These are phyloP conservation scores for Magnolia officinalis DNA, from an alignment of 164 flowering plant species.

Conservation along the genomic window DNA sequence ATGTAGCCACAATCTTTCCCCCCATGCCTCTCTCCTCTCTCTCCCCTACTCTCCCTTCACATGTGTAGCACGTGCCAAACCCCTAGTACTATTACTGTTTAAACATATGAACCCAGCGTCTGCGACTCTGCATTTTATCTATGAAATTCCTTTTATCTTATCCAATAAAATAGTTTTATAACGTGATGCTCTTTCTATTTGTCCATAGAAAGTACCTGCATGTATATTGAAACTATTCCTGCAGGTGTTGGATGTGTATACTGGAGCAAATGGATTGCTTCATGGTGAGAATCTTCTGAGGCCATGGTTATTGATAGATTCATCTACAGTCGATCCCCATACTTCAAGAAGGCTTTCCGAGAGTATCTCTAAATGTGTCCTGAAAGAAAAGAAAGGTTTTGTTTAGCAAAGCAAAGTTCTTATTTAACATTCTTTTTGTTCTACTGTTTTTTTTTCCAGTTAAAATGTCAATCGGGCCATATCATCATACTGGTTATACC, in stretches of 20 bases:
- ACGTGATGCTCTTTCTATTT: neutral
- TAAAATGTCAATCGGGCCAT: neutral
- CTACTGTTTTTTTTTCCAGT: neutral
- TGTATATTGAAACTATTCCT: slow-evolving; percentile 14
- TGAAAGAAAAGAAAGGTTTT: slow-evolving; percentile 61
- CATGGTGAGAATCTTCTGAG: slow-evolving; percentile 40
- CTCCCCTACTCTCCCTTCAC: neutral
- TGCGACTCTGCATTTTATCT: neutral
- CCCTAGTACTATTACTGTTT: neutral
- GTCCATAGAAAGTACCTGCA: neutral
- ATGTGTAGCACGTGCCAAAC: no score
- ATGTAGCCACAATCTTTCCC: no score
- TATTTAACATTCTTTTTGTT: neutral
- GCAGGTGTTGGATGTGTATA: slow-evolving; percentile 83
- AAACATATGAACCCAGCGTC: neutral
- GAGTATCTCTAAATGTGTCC: slow-evolving; percentile 42
- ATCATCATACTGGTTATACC: neutral
- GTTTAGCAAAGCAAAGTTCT: neutral
- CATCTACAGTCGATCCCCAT: slow-evolving; percentile 94
- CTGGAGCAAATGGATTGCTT: slow-evolving; percentile 78
- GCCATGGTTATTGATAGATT: slow-evolving; percentile 76
- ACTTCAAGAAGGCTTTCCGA: slow-evolving; percentile 73
- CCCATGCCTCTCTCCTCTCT: neutral
- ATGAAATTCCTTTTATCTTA: neutral
- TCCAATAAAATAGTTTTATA: neutral